Base-by-base conservation (phyloP, 108 stramenopile species). In the Pseudonitzschia delicatissima region DNA sequence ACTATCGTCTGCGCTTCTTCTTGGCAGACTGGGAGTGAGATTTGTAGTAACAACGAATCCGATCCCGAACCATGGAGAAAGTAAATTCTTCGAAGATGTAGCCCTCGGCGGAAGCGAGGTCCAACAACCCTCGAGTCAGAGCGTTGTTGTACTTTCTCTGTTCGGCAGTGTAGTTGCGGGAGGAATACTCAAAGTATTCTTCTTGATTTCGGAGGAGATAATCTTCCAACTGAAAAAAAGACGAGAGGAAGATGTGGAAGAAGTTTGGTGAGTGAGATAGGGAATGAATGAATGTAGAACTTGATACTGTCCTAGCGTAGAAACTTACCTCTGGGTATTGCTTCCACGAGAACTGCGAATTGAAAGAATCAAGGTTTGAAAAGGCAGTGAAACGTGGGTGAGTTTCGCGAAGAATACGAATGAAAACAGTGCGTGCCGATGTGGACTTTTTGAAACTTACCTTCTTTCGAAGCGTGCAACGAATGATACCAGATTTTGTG, bases 101-200 rank as follows among this genome's bases (percentile, higher is more conserved):
- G 23, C 89, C 89, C 55, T 80, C 66, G 45, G 67, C 70, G 9
- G 79, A 71, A 4, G 92, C 88, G 29, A 89, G 36, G 25, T 88
- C 87, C 5, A 93, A 68, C 28, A 93, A 67, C 0, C 81, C 82
- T 50, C 86, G 77, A n/a, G 92, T 93, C 37, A 93, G 84, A 2
- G 66, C 67, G 57, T 93, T 93, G 68, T 93, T 93, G 67, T 87
- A 93, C 51, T 77, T 83, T 62, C 84, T 86, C 61, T 93, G 92
- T 57, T 89, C 87, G 1, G 80, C 68, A 20, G 92, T 90, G 69
- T 93, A 93, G 72, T 93, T 93, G 32, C 78, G 71, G 32, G 85
- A 87, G 5, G 77, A 79, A 68, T 67, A 80, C 26, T 68, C 50
- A 35, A 85, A 74, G 66, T 85, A 85, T 34, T 82, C 74, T 17